Base-by-base conservation (phyloP, 1,284 basidiomycete species). In the Pyrrhoderma noxium region DNA sequence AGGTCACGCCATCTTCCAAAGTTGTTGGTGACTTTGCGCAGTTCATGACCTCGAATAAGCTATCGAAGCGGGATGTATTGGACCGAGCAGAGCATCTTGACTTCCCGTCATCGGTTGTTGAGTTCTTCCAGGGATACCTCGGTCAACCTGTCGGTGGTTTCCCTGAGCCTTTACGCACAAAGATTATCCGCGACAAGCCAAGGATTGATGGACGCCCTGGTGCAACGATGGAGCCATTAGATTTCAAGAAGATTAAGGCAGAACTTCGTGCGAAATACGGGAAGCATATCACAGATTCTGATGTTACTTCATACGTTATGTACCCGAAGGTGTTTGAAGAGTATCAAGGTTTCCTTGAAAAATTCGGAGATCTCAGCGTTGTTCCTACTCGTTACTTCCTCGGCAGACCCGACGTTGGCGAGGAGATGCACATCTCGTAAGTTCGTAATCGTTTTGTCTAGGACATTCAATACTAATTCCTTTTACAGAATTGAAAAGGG, bases 21-120 rank as follows among this genome's bases (percentile, higher is more conserved):
- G 93, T 97, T 47, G 95, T 99, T 51, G 96, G 96, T 44, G 96
- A 99, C 75, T 95, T 99, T 69, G 96, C 96, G 23, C 92, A 95
- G 69, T 97, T 93, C 85, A 94, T 99, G 93, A 94, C 93, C 36
- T 91, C 92, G 58, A 98, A 99, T 75, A 83, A 85, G 60, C 76
- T 98, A 52, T 79, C 82, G 50, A 90, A 91, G 68, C 72, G 89
- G 63, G 89, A 97, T 57, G 93, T 99, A 41, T 65, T 93, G 55
- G 82, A 85, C 27, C 81, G 85, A 48, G 96, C 94, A 45, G 85
- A 89, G 51, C 80, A 83, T 57, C 84, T 99, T 60, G 96, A 99
- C 72, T 97, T 99, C 85, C 96, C 96, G 11, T 92, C 90, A 9
- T 93, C 91, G 22, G 92, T 94, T 50, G 89, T 94, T 53, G 92